A percentile compares a stretch with the other conserved stretches of the same genome.
These are phyloP conservation scores for Thuja plicata DNA, from an alignment of 83 land plant genomes.

Conservation along the genomic window DNA sequence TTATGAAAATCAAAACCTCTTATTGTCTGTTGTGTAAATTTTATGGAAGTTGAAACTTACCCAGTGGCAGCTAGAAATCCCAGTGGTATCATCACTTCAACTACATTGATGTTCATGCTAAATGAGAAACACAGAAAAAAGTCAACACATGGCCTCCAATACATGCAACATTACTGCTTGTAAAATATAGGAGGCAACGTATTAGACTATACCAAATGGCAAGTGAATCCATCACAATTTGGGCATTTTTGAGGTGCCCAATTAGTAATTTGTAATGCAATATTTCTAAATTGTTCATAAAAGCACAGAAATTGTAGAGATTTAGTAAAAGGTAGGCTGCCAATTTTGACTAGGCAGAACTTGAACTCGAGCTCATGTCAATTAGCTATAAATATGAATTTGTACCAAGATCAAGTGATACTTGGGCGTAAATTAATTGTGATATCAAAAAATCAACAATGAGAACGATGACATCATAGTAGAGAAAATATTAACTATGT, in stretches of 20 bases:
- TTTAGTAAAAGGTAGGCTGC: not conserved
- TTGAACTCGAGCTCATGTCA: not conserved
- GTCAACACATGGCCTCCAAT: not conserved
- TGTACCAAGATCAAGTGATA: not conserved
- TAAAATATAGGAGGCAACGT: not conserved
- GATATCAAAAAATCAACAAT: too few species aligned
- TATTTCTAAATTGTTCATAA: slow-evolving; percentile 39
- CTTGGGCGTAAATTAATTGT: too few species aligned
- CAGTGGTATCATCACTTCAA: slow-evolving; percentile 66
- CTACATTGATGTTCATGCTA: slow-evolving; percentile 66
- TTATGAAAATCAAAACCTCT: not conserved
- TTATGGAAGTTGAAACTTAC: slow-evolving; percentile 21
- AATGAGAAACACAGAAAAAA: slow-evolving; percentile 4
- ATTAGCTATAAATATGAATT: not conserved
- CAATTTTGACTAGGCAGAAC: not conserved
- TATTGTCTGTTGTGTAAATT: not conserved
- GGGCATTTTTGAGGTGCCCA: slow-evolving; percentile 42
- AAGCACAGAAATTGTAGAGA: not conserved
- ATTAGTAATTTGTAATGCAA: slow-evolving; percentile 53
- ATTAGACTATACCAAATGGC: slow-evolving; percentile 42
- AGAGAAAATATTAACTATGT: too few species aligned
- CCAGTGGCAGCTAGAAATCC: slow-evolving; percentile 63
- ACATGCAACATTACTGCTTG: not conserved
- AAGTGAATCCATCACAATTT: slow-evolving; percentile 41
- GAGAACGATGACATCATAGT: too few species aligned